These are phyloP conservation scores for Metschnikowia noctiluminum DNA, from an alignment of 805 yeast species.

Conservation along the genomic window DNA sequence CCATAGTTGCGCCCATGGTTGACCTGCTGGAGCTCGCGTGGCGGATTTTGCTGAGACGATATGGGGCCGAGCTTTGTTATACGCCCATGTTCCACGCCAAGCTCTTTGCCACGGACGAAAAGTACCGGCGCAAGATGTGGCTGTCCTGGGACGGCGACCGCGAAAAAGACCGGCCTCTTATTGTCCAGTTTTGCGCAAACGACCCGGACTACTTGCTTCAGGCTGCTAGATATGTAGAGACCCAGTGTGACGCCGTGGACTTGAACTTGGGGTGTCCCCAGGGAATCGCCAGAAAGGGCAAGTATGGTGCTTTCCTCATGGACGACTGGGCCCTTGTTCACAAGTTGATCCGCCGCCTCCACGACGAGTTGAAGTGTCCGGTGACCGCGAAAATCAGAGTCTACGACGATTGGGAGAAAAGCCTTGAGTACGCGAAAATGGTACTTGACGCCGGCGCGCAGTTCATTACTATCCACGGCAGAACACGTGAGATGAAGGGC, in stretches of 20 bases:
- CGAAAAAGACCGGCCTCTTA: constrained; percentile 72
- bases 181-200: constrained; percentile 96
- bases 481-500: constrained; percentile 97
- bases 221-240: constrained; percentile 81
- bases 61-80: constrained; percentile 92
- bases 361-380: constrained; percentile 72
- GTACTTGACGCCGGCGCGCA: constrained; percentile 93
- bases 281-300: constrained; percentile 92
- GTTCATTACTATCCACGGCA: constrained; percentile 89
- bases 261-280: constrained; percentile 97
- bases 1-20: constrained; percentile 97
- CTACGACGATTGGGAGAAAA: constrained; percentile 78
- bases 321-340: constrained; percentile 91
- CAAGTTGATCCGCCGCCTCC: constrained; percentile 67
- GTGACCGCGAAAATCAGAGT: constrained; percentile 96
- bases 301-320: constrained; percentile 93
- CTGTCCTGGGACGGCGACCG: constrained; percentile 67
- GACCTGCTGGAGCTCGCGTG: constrained; percentile 96
- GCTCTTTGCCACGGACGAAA: constrained; percentile 78
- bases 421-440: constrained; percentile 83
- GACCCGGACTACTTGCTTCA: constrained; percentile 78
- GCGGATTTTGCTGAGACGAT: constrained; percentile 79
- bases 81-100: constrained; percentile 97
- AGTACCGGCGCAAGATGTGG: constrained; percentile 77
- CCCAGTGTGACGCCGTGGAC: constrained; percentile 92